phyloP scores from a whole-genome alignment of 176 grass and related monocot genomes.

The Avena insularis region DNA sequence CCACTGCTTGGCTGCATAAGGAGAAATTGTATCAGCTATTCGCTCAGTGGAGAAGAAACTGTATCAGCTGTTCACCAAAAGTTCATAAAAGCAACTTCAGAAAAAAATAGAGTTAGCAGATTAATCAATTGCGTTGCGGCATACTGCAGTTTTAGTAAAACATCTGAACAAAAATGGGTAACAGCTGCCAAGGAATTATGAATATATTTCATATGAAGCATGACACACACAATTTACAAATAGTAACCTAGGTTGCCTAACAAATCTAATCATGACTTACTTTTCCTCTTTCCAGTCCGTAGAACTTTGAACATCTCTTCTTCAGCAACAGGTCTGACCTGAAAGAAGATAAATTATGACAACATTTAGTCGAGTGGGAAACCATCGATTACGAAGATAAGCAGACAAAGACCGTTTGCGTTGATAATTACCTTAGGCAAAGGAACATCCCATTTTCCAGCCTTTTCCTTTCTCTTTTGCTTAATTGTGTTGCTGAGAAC shows the following conservation, averaged over 20 bases:
- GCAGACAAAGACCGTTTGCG: background rate
- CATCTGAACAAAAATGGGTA: background rate
- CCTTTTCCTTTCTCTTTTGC: constrained; percentile 91
- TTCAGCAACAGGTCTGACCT: constrained; percentile 87
- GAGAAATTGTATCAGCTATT: constrained; percentile 14
- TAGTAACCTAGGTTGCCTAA: background rate
- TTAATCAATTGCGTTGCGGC: constrained; percentile 1
- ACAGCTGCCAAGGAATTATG: background rate
- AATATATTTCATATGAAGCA: background rate
- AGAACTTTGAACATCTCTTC: constrained; percentile 91
- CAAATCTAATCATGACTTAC: constrained; percentile 46
- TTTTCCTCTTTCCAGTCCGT: constrained; percentile 77
- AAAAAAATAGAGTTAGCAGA: background rate
- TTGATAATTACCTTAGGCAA: constrained; percentile 71
- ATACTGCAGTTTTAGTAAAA: background rate
- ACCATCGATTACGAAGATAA: background rate
- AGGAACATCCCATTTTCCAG: constrained; percentile 93
- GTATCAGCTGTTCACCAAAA: background rate
- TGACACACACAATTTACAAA: background rate
- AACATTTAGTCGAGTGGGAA: constrained; percentile 14
- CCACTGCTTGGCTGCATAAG: constrained; percentile 84
- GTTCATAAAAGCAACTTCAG: background rate
- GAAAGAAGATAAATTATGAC: background rate
- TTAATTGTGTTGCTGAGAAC: constrained; percentile 94
- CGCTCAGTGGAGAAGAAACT: background rate